Conservation (phyloP, 2,329 filamentous ascomycete genomes). For the Sporothrix dimorphospora region DNA sequence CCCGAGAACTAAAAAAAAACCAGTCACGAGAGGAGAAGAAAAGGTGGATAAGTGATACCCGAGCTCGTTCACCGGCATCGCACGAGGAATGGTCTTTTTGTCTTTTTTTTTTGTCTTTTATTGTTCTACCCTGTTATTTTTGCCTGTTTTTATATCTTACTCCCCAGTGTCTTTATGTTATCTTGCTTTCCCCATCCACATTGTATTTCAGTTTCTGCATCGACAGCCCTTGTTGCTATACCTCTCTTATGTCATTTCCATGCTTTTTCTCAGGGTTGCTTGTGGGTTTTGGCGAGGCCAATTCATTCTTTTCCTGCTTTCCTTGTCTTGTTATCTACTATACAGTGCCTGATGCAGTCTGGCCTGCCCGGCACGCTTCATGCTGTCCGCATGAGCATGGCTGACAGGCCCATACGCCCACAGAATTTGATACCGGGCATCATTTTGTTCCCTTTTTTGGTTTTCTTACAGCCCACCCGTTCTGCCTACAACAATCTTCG, state of each 20-base stretch:
- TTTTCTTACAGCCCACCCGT: not conserved
- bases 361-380: not conserved
- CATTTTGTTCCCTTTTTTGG: not conserved
- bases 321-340: not conserved
- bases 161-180: not conserved
- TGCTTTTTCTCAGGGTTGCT: not conserved
- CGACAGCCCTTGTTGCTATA: constrained; percentile 12
- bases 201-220: not conserved
- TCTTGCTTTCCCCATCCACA: not conserved
- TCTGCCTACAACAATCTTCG: too few relatives aligned
- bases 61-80: constrained; percentile 31
- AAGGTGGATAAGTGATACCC: constrained; percentile 34
- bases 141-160: constrained; percentile 14
- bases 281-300: not conserved
- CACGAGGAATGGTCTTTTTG: constrained; percentile 32
- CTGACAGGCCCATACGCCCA: constrained; percentile 11
- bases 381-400: not conserved
- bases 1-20: constrained; percentile 1
- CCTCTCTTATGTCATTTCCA: constrained; percentile 26
- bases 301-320: not conserved
- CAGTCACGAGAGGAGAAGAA: constrained; percentile 15
- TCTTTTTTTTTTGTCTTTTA: constrained; percentile 28
- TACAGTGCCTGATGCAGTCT: not conserved
- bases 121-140: constrained; percentile 21
- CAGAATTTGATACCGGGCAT: constrained; percentile 28